Evolutionary conservation across 345 rosid genomes (phyloP).

Genomic region (Anastatica hierochuntica): DNA sequence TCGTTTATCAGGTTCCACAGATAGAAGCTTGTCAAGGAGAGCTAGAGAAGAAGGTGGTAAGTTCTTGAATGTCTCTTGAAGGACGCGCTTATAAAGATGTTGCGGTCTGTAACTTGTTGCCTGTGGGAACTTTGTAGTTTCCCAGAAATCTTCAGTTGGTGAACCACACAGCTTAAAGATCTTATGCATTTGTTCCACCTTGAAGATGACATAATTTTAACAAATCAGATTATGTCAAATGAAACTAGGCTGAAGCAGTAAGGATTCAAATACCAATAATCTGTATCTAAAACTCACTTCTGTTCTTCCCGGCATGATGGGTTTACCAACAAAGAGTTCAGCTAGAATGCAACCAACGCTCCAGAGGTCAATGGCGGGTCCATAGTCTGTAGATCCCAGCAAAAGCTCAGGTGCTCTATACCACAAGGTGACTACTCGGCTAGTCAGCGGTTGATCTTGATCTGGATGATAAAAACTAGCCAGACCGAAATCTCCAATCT

Average conservation of each 20-base stretch:
- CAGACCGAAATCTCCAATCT: conserved; percentile 88
- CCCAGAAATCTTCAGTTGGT: conserved; percentile 75
- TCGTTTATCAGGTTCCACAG: conserved; percentile 61
- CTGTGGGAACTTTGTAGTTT: conserved; percentile 48
- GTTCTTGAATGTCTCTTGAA: conserved; percentile 44
- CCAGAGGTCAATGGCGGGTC: conserved; percentile 83
- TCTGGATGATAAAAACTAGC: conserved; percentile 51
- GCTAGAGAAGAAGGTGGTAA: conserved; percentile 47
- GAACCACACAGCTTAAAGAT: conserved; percentile 95
- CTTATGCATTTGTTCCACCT: conserved; percentile 99
- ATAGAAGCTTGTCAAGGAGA: conserved; percentile 53
- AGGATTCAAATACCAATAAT: no score
- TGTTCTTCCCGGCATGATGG: conserved; percentile 95
- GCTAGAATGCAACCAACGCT: conserved; percentile 87
- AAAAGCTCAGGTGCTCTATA: conserved; percentile 93
- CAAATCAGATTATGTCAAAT: not conserved
- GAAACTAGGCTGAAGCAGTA: not conserved
- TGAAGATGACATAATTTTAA: no score
- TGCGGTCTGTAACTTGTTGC: conserved; percentile 76
- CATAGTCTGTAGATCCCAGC: conserved; percentile 82
- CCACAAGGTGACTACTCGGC: conserved; percentile 97
- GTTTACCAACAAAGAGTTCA: conserved; percentile 76
- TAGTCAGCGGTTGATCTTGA: conserved; percentile 54
- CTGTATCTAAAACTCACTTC: conserved; percentile 36
- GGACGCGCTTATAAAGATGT: conserved; percentile 46